A percentile compares a stretch with the other conserved stretches of the same genome.
phyloP scores from a whole-genome alignment of 2,329 filamentous ascomycete genomes.

The Pyricularia sp. region DNA sequence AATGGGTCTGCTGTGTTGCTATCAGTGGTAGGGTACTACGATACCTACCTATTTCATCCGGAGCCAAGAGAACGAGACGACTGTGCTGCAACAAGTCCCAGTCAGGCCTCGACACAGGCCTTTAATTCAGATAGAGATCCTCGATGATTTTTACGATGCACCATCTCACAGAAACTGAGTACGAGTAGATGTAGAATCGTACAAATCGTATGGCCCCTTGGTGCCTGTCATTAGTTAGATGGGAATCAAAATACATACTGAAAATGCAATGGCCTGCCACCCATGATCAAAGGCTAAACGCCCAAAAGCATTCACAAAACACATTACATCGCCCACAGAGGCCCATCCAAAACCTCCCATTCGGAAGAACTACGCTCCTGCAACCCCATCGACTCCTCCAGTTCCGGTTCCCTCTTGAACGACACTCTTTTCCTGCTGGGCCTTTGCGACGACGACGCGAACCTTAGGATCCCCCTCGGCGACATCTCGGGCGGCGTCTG shows the following conservation, averaged over 20 bases:
- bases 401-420: not conserved
- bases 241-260: not conserved
- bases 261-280: not conserved
- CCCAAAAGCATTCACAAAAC: not conserved
- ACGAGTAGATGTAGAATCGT: not conserved
- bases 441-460: not conserved
- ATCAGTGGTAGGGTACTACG: no score
- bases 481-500: not conserved
- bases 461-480: not conserved
- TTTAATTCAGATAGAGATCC: not conserved
- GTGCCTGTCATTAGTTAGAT: not conserved
- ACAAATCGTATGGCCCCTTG: not conserved
- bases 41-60: not conserved
- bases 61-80: not conserved
- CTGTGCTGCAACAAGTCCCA: no score
- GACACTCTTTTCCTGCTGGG: not conserved
- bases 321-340: not conserved
- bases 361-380: not conserved
- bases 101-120: not conserved
- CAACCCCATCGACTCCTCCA: not conserved
- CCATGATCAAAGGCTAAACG: not conserved
- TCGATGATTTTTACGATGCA: not conserved
- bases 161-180: not conserved
- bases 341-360: not conserved
- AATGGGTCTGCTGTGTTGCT: no score